Evolutionary conservation across 139 green algal genomes (phyloP), one percentile per base, ranked within the genome.

Genomic region (Tetraselmis chui): DNA sequence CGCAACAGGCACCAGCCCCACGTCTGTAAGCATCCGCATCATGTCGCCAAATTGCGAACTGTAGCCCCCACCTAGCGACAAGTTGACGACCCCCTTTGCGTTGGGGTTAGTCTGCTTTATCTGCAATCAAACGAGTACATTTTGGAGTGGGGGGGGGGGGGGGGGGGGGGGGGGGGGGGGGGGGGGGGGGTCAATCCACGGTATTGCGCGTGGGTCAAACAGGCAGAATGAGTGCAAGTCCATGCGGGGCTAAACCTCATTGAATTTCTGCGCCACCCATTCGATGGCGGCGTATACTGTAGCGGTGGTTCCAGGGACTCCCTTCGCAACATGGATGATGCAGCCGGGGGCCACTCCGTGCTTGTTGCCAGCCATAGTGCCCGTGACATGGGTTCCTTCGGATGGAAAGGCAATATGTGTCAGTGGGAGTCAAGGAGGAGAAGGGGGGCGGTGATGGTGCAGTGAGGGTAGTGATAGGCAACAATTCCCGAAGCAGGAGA

Each of bases 291-390:
- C 18, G 18, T 67, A 67, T 67, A 67, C 45, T 25, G 5, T 18
- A 18, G 45, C 5, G 18, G 5, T 18, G 45, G 45, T 67, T 2
- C 23, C 45, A 23, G 77, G 45, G 28, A 80, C 26, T 2, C 26
- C 77, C 31, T 32, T 31, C 2, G 58, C 77, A 2, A 31, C 77
- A 32, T 80, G 77, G 29, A 80, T 32, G 77, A 29, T 80, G 77
- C 29, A 31, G 31, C 77, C 77, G 22, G 31, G 31, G 23, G 77
- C 77, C 31, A 80, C 77, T 2, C 77, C 77, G 77, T 80, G 32
- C 2, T 31, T 80, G 28, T 31, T 80, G 31, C 77, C 77, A 30
- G 32, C 29, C 31, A 80, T 32, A 31, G 77, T 80, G n/a, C 77
- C 77, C 26, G 77, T 29, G 23, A 31, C 31, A 29, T 80, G 77